Base-by-base conservation (phyloP, 805 yeast genomes). In the Candida qinlingensis region DNA sequence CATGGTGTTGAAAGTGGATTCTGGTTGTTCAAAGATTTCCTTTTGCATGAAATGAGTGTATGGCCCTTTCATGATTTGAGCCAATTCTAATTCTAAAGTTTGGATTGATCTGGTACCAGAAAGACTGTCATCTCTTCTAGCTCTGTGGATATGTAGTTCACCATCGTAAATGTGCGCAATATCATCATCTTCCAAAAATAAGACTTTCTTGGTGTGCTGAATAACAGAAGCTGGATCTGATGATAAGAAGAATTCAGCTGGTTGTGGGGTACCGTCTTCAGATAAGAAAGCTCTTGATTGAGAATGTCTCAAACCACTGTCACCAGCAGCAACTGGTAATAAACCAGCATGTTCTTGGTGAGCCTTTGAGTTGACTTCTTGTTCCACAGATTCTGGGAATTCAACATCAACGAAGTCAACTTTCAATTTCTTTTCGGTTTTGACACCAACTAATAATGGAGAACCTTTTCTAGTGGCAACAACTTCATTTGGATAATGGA, bases 361-460 rank as follows among this genome's bases (percentile, higher is more conserved):
- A 8, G 53, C 51, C 41, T 55, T 56, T 52, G 56, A 54, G 44
- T 44, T 49, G 48, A 45, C 43, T 49, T 64, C 70, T 44, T 54
- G 65, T 37, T 59, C 62, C 26, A 67, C 70, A 50, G 61, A 63
- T 8, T 69, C 71, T 52, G 95, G 94, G 76, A 92, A 94, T 71
- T 94, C 99, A 48, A 94, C 97, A 67, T 94, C 99, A 48, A 94
- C 98, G 63, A 94, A 91, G 68, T 94, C 99, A 57, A 92, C 97
- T 73, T 92, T 94, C 69, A 94, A 81, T 67, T 90, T 92, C 69
- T 82, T 85, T 65, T 91, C 96, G 45, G 97, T 88, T 75, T 90
- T 94, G 58, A 94, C 98, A 72, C 99, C 99, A 55, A 94, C 88
- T 63, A 94, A 79, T 65, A 94, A 76, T 26, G 99, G 99, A 43